Percentiles rank a stretch among this genome's conserved stretches.
Conservation (phyloP, 2,329 filamentous ascomycete species). For the Aspergillus persii region DNA sequence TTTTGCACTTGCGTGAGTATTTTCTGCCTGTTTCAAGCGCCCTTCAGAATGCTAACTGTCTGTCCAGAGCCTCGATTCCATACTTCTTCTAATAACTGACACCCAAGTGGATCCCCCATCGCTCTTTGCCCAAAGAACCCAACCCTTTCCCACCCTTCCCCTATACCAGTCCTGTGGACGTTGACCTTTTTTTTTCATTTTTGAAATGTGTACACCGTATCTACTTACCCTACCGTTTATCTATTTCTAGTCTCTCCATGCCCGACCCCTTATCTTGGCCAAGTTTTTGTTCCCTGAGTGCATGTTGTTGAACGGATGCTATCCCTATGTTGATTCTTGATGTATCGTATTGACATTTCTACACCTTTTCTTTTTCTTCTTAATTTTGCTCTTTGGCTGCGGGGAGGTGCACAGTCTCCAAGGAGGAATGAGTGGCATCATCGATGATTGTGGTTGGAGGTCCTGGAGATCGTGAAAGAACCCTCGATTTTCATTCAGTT, state of each 20-base stretch:
- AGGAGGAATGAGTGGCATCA: constrained; percentile 7
- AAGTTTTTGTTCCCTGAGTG: constrained; percentile 5
- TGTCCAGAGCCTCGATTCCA: constrained; percentile 44
- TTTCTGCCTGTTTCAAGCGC: background rate
- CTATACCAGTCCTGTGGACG: background rate
- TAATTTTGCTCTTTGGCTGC: constrained; percentile 15
- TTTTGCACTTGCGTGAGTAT: constrained; percentile 82
- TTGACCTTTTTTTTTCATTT: background rate
- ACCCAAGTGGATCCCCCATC: background rate
- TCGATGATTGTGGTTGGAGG: constrained; percentile 12
- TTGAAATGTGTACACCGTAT: background rate
- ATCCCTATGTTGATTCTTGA: constrained; percentile 16
- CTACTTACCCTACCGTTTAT: background rate
- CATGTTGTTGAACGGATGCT: constrained; percentile 6
- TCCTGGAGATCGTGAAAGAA: constrained; percentile 20
- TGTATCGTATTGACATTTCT: constrained; percentile 22
- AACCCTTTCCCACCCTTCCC: background rate
- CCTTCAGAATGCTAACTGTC: constrained; percentile 29
- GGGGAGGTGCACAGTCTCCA: constrained; percentile 9
- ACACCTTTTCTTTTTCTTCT: constrained; percentile 17
- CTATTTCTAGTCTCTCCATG: constrained; percentile 2
- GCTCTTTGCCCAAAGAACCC: background rate
- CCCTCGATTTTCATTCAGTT: constrained; percentile 11
- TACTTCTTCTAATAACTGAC: constrained; percentile 42
- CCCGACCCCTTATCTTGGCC: constrained; percentile 6